Percentiles rank a stretch among this genome's conserved stretches.
phyloP scores from a whole-genome alignment of 345 rosid species.

The Murraya paniculata region DNA sequence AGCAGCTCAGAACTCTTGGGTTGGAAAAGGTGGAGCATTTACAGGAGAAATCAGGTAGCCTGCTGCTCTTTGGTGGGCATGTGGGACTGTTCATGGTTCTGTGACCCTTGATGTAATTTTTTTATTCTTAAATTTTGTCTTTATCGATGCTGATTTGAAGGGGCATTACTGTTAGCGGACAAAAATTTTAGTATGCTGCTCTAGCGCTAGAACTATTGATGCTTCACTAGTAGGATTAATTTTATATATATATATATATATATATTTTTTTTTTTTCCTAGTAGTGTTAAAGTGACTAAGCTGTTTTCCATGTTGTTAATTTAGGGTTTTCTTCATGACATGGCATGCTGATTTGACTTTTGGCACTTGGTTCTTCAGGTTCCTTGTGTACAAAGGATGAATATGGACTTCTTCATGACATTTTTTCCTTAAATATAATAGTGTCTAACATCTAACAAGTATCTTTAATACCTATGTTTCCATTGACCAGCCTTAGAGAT shows the following conservation, averaged over 20 bases:
- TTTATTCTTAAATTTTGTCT: background rate
- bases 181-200: background rate
- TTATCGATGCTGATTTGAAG: background rate
- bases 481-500: background rate
- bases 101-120: background rate
- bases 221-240: background rate
- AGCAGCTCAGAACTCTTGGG: constrained; percentile 97
- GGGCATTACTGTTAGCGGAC: background rate
- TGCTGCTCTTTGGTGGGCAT: background rate
- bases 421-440: background rate
- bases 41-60: constrained; percentile 96
- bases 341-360: background rate
- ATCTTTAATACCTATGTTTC: background rate
- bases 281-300: background rate
- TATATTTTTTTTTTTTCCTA: background rate
- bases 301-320: background rate
- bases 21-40: constrained; percentile 96
- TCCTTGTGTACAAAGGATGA: background rate
- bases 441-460: background rate
- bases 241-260: background rate
- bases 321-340: background rate
- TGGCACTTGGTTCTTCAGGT: background rate
- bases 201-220: background rate
- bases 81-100: background rate
- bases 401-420: background rate